These are phyloP conservation scores for Arabidopsis hybrid DNA, from an alignment of 441 rosid genomes.

Conservation along the genomic window DNA sequence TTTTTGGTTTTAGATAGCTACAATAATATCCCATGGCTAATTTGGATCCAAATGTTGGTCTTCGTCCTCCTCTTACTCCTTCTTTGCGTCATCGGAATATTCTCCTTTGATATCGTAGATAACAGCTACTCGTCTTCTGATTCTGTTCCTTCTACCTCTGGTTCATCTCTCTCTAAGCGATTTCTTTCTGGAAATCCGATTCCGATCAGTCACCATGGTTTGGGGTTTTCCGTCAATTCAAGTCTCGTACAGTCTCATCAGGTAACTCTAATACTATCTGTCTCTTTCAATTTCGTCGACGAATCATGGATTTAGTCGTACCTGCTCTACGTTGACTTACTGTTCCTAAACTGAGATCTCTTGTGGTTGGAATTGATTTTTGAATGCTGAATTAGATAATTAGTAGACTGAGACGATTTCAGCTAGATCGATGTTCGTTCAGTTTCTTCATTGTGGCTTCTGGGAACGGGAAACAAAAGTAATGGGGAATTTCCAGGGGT, in stretches of 20 bases:
- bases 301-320: background rate
- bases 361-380: background rate
- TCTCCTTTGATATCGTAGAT: constrained; percentile 26
- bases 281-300: background rate
- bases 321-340: constrained; percentile 32
- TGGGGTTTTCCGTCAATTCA: constrained; percentile 43
- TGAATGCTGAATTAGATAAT: background rate
- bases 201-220: constrained; percentile 38
- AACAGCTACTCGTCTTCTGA: constrained; percentile 14
- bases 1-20: constrained; percentile 37
- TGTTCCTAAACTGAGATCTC: background rate
- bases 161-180: constrained; percentile 29
- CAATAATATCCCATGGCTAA: constrained; percentile 38
- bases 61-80: constrained; percentile 46
- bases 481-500: background rate
- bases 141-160: constrained; percentile 37
- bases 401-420: background rate
- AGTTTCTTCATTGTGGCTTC: constrained; percentile 14
- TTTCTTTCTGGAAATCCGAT: constrained; percentile 35
- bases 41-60: constrained; percentile 48
- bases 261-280: constrained; percentile 12
- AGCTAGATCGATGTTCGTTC: constrained; percentile 1
- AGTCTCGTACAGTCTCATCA: constrained; percentile 40
- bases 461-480: background rate
- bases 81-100: constrained; percentile 32